phyloP scores from a whole-genome alignment of 257 asterid species.

The Dorcoceras hygrometricum region DNA sequence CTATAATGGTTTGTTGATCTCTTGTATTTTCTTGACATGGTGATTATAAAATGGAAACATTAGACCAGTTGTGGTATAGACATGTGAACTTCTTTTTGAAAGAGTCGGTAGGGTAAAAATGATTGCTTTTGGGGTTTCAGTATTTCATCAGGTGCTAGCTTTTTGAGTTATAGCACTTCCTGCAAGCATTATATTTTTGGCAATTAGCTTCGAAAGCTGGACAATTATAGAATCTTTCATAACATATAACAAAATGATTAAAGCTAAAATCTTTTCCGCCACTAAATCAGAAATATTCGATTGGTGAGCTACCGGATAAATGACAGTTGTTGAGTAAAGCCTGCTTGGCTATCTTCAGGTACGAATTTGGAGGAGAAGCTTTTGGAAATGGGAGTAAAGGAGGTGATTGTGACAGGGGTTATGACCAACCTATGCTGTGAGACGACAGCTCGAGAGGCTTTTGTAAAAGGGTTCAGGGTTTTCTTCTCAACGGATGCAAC shows the following conservation, averaged over 20 bases:
- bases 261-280: too few species aligned
- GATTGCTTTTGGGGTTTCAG: too few species aligned
- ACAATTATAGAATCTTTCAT: too few species aligned
- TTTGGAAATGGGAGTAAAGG: constrained; percentile 51
- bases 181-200: background rate
- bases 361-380: constrained; percentile 62
- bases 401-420: constrained; percentile 74
- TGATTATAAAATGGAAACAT: background rate
- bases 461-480: constrained; percentile 60
- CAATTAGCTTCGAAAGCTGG: background rate
- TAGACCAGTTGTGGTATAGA: background rate
- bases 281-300: background rate
- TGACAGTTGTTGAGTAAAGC: background rate
- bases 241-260: too few species aligned
- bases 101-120: too few species aligned
- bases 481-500: constrained; percentile 79
- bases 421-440: constrained; percentile 81
- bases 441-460: constrained; percentile 79
- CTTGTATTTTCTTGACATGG: background rate
- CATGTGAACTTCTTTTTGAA: background rate
- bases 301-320: background rate
- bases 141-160: too few species aligned
- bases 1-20: too few species aligned
- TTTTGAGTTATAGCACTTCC: too few species aligned
- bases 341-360: constrained; percentile 29